These are phyloP conservation scores for Candida namnaoensis DNA, from an alignment of 805 yeast genomes.

Conservation along the genomic window DNA sequence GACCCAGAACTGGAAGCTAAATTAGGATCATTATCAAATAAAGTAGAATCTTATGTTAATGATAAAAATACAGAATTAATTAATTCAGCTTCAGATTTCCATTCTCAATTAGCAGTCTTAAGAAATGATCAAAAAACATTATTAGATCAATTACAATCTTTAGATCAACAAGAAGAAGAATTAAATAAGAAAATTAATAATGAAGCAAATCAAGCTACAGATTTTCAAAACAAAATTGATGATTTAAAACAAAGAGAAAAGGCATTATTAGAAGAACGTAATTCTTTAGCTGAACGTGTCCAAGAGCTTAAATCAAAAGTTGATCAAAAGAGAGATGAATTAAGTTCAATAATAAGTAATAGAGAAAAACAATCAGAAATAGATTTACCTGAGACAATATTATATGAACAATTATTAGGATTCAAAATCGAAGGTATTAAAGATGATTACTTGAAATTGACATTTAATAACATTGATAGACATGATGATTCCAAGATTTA, in stretches of 20 bases:
- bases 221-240: constrained; percentile 8
- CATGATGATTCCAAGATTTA: constrained; percentile 31
- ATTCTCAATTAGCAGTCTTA: constrained; percentile 21
- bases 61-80: constrained; percentile 25
- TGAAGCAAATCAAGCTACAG: constrained; percentile 16
- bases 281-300: constrained; percentile 20
- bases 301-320: constrained; percentile 24
- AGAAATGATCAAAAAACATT: constrained; percentile 23
- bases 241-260: constrained; percentile 20
- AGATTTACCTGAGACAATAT: constrained; percentile 42
- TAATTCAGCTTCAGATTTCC: constrained; percentile 25
- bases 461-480: constrained; percentile 39
- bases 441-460: constrained; percentile 37
- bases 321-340: constrained; percentile 21
- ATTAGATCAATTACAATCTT: constrained; percentile 20
- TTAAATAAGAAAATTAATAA: constrained; percentile 19
- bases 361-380: constrained; percentile 33
- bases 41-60: constrained; percentile 25
- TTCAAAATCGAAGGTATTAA: constrained; percentile 41
- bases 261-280: constrained; percentile 22
- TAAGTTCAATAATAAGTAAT: constrained; percentile 22
- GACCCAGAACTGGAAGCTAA: constrained; percentile 24
- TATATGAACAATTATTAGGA: constrained; percentile 48
- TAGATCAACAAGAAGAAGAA: constrained; percentile 19
- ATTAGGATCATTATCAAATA: constrained; percentile 29